Conservation (phyloP, 495 filamentous ascomycete genomes). For the Penicillium coffeae region DNA sequence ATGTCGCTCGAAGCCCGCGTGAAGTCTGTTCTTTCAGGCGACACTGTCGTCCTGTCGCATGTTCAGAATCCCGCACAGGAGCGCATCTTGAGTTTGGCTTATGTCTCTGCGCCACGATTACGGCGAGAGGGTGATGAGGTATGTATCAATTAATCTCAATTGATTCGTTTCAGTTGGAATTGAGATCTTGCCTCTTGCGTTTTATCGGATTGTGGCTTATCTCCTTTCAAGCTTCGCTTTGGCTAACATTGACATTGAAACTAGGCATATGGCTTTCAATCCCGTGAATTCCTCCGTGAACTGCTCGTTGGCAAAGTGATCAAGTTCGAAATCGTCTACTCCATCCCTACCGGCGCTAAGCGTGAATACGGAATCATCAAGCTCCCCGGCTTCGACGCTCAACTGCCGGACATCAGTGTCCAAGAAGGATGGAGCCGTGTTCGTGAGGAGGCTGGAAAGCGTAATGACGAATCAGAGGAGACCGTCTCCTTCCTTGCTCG, state of each 20-base stretch:
- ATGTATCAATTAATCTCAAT: conserved; percentile 17
- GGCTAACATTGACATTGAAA: neutral
- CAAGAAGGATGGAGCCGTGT: conserved; percentile 87
- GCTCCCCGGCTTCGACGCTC: conserved; percentile 65
- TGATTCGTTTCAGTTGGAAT: neutral
- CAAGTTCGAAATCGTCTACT: conserved; percentile 78
- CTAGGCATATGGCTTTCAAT: conserved; percentile 80
- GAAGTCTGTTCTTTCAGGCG: conserved; percentile 89
- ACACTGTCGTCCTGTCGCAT: conserved; percentile 78
- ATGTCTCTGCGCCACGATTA: conserved; percentile 81
- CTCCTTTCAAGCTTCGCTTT: too few relatives aligned
- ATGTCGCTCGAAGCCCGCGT: conserved; percentile 70
- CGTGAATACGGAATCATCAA: conserved; percentile 82
- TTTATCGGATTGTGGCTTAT: too few relatives aligned
- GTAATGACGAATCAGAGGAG: conserved; percentile 79
- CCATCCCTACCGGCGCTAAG: conserved; percentile 71
- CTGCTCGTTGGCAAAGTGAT: conserved; percentile 81
- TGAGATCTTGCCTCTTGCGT: too few relatives aligned
- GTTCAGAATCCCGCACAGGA: conserved; percentile 72
- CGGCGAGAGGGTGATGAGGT: conserved; percentile 88
- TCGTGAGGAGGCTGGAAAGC: conserved; percentile 81
- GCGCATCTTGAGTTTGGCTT: conserved; percentile 82
- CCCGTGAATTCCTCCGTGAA: conserved; percentile 84
- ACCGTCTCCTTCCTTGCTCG: conserved; percentile 65
- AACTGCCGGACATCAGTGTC: conserved; percentile 74